phyloP scores from a whole-genome alignment of 2,329 filamentous ascomycete species.

The Aureobasidium sp. region DNA sequence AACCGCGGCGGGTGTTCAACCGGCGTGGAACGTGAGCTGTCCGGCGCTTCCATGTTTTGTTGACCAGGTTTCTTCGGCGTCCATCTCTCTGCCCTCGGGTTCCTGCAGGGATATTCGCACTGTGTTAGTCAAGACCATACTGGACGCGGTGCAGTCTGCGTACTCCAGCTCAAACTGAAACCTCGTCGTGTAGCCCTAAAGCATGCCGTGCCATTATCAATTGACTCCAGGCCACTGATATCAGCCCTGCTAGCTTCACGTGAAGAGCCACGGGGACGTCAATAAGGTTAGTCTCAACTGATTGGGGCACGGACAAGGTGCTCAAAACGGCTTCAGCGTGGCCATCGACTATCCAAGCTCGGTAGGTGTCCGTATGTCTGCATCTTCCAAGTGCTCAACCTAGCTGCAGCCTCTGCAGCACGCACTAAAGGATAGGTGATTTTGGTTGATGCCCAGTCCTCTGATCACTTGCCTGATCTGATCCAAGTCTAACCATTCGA shows the following conservation, averaged over 20 bases:
- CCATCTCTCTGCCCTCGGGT: not conserved
- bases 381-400: not conserved
- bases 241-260: not conserved
- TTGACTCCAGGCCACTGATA: not conserved
- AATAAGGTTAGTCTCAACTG: not conserved
- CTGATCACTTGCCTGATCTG: not conserved
- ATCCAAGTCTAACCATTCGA: not conserved
- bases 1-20: not conserved
- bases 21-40: not conserved
- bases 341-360: not conserved
- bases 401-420: conserved; percentile 6
- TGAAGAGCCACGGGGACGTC: not conserved
- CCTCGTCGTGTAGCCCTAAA: not conserved
- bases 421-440: not conserved
- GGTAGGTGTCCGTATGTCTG: not conserved
- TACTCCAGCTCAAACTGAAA: not conserved
- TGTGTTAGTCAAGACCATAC: not conserved
- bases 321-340: not conserved
- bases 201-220: not conserved
- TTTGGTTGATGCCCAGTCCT: not conserved
- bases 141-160: not conserved
- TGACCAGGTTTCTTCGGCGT: not conserved
- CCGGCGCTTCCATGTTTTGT: not conserved
- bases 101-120: not conserved
- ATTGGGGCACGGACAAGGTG: conserved; percentile 2